A percentile compares a stretch with the other conserved stretches of the same genome.
Evolutionary conservation across 768 basidiomycete genomes (phyloP).

Genomic region (Cystofilobasidium bisporidii): DNA sequence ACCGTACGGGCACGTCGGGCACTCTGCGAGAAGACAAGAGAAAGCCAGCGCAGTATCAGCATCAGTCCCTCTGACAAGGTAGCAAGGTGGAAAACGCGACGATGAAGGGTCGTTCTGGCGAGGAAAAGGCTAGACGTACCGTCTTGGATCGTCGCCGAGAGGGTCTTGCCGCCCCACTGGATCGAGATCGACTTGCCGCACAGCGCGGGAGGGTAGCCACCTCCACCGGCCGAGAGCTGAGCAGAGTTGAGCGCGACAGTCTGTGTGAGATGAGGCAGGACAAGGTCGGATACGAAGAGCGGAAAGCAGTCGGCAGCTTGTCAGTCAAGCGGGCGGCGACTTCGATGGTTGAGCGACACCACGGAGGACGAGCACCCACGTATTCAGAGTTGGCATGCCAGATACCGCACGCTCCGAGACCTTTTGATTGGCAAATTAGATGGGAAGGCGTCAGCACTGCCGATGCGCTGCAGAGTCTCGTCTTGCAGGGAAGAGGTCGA

Average conservation of each 20-base stretch:
- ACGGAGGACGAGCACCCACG: too few species aligned
- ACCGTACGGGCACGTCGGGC: conserved; percentile 24
- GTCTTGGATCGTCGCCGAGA: conserved; percentile 15
- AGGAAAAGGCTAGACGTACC: not conserved
- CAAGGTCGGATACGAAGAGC: too few species aligned
- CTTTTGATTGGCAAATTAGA: not conserved
- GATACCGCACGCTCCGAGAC: conserved; percentile 17
- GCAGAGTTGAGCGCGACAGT: conserved; percentile 28
- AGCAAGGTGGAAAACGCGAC: too few species aligned
- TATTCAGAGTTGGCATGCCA: conserved; percentile 17
- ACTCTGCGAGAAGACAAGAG: conserved; percentile 4
- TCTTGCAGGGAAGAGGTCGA: not conserved
- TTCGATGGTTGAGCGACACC: too few species aligned
- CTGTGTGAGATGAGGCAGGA: not conserved
- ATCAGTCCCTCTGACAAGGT: not conserved
- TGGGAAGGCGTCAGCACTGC: not conserved
- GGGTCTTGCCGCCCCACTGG: conserved; percentile 22
- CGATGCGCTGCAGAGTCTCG: too few species aligned
- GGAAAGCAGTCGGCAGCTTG: not conserved
- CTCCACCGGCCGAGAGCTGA: conserved; percentile 19
- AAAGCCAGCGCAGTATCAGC: too few species aligned
- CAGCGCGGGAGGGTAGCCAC: conserved; percentile 17
- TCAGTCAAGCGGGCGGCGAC: too few species aligned
- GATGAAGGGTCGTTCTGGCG: too few species aligned
- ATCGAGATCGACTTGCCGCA: conserved; percentile 24